phyloP scores from a whole-genome alignment of 108 stramenopile genomes.

The Nannochloropsis gaditana region DNA sequence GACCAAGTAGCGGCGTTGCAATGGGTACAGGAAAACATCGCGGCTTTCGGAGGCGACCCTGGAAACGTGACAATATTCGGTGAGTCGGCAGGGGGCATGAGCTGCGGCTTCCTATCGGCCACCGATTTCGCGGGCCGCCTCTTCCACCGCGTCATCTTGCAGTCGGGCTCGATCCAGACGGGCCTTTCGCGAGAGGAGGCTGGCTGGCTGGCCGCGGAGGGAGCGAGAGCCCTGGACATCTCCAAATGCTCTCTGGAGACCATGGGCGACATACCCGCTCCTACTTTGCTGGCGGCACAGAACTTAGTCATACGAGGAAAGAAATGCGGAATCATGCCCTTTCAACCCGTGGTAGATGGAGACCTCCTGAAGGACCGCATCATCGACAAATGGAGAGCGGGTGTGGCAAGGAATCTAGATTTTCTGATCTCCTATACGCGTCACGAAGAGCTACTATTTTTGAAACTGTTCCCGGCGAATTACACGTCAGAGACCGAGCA shows the following conservation, averaged over 20 bases:
- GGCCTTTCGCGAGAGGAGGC: neutral
- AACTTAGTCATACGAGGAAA: slow-evolving; percentile 11
- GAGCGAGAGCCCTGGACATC: neutral
- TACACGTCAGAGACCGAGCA: neutral
- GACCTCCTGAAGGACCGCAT: slow-evolving; percentile 7
- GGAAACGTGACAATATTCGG: slow-evolving; percentile 72
- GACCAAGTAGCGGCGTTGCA: slow-evolving; percentile 66
- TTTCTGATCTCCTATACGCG: slow-evolving; percentile 4
- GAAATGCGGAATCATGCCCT: slow-evolving; percentile 10
- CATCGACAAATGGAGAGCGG: neutral
- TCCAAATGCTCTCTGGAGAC: neutral
- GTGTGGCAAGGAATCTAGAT: neutral
- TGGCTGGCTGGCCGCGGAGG: slow-evolving; percentile 9
- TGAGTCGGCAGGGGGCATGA: slow-evolving; percentile 64
- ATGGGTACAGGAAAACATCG: slow-evolving; percentile 69
- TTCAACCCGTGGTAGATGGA: neutral
- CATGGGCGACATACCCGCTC: neutral
- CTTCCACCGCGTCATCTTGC: slow-evolving; percentile 41
- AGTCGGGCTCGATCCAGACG: slow-evolving; percentile 12
- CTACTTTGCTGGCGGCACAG: neutral
- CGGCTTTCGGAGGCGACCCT: slow-evolving; percentile 75
- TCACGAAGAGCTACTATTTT: slow-evolving; percentile 11
- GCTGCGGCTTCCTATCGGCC: slow-evolving; percentile 49
- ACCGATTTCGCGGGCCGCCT: slow-evolving; percentile 34
- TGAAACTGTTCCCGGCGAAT: neutral